Conservation (phyloP, 768 basidiomycete genomes). For the Podaxis sp. region DNA sequence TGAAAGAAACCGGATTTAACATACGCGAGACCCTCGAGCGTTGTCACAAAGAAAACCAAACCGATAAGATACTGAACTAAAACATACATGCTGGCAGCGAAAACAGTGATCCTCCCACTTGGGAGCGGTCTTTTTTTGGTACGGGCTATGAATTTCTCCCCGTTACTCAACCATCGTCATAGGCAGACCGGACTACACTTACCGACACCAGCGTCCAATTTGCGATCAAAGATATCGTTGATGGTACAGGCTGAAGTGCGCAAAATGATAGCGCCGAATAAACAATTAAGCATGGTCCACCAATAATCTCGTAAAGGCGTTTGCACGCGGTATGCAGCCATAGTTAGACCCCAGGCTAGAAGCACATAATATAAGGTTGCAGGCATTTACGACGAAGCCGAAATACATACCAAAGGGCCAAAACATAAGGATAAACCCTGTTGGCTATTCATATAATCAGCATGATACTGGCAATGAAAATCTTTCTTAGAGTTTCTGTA, state of each 20-base stretch:
- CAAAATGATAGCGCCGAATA: constrained; percentile 38
- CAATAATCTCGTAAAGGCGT: constrained; percentile 32
- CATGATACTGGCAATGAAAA: neutral
- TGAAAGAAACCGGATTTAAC: constrained; percentile 15
- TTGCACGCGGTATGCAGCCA: constrained; percentile 39
- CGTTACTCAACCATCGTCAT: neutral
- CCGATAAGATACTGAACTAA: constrained; percentile 39
- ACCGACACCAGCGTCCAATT: constrained; percentile 55
- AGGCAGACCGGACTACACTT: constrained; percentile 17
- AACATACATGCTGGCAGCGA: constrained; percentile 38
- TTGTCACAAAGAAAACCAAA: constrained; percentile 35
- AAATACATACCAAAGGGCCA: constrained; percentile 46
- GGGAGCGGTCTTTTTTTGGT: constrained; percentile 47
- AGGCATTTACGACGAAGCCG: neutral
- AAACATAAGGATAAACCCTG: constrained; percentile 50
- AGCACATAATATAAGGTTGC: neutral
- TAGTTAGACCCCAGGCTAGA: constrained; percentile 48
- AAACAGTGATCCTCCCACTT: constrained; percentile 46
- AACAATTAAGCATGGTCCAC: constrained; percentile 28
- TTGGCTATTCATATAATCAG: constrained; percentile 32
- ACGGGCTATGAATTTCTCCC: constrained; percentile 33
- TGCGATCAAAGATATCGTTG: constrained; percentile 54
- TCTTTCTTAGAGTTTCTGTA: constrained; percentile 16
- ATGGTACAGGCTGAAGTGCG: constrained; percentile 52
- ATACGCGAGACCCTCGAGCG: constrained; percentile 32